A percentile compares a stretch with the other conserved stretches of the same genome.
phyloP scores from a whole-genome alignment of 202 grass and related monocot species.

The Zizania palustris region DNA sequence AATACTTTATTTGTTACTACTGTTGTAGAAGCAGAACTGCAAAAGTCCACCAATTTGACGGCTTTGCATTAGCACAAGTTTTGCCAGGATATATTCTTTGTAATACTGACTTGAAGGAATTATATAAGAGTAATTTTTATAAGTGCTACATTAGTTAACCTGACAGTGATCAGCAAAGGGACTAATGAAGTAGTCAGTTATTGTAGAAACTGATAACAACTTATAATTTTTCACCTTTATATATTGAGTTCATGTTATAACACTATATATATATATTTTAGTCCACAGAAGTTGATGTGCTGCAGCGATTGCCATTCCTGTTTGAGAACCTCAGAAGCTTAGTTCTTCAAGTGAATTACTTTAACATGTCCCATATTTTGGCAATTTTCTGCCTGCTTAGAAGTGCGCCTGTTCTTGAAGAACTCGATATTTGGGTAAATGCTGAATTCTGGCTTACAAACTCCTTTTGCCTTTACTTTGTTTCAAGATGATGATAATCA shows the following conservation, averaged over 20 bases:
- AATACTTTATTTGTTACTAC: not conserved
- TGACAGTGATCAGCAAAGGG: not conserved
- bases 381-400: slow-evolving; percentile 9
- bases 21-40: not conserved
- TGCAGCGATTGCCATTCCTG: slow-evolving; percentile 1
- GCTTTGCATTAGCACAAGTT: too few relatives aligned
- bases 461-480: not conserved
- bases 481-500: not conserved
- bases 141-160: not conserved
- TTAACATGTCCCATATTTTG: not conserved
- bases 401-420: slow-evolving; percentile 9
- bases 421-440: slow-evolving; percentile 19
- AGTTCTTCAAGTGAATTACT: not conserved
- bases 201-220: not conserved
- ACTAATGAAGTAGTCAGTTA: not conserved
- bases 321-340: slow-evolving; percentile 28
- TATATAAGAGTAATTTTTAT: not conserved
- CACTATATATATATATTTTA: not conserved
- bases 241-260: not conserved
- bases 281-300: slow-evolving; percentile 31
- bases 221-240: not conserved
- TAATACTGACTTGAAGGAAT: too few relatives aligned
- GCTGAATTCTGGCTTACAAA: not conserved
- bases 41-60: too few relatives aligned
- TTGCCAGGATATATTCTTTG: too few relatives aligned